Percentiles rank a stretch among this genome's conserved stretches.
Evolutionary conservation across 306 rosid species (phyloP).

Genomic region (Heteromeles arbutifolia): DNA sequence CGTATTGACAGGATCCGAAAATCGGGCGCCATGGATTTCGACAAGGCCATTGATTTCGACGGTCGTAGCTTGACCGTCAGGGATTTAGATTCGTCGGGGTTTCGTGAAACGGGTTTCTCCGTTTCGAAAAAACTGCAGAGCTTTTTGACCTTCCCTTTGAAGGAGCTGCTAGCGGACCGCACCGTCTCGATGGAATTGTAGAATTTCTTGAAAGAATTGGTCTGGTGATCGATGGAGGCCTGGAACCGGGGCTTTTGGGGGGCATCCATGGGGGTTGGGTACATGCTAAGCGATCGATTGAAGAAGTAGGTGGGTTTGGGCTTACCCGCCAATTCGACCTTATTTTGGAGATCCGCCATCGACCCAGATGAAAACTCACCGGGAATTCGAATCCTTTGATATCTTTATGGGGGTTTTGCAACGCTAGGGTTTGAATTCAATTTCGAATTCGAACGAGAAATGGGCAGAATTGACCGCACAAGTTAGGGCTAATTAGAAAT

Average conservation of each 20-base stretch:
- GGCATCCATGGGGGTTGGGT: conserved; percentile 22
- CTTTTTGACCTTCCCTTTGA: conserved; percentile 80
- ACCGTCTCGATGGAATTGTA: conserved; percentile 54
- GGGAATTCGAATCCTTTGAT: background rate
- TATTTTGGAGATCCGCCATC: conserved; percentile 44
- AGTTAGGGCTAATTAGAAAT: background rate
- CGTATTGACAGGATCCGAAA: conserved; percentile 31
- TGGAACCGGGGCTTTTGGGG: conserved; percentile 32
- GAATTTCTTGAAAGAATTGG: conserved; percentile 42
- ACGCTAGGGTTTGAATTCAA: background rate
- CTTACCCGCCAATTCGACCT: conserved; percentile 29
- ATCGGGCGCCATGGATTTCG: conserved; percentile 39
- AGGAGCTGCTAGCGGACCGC: conserved; percentile 46
- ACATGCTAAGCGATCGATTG: conserved; percentile 60
- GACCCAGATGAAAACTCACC: conserved; percentile 11
- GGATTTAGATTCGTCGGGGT: conserved; percentile 23
- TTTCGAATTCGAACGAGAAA: background rate
- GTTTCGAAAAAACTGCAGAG: conserved; percentile 62
- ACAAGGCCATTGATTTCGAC: conserved; percentile 32
- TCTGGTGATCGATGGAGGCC: conserved; percentile 45
- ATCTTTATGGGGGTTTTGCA: background rate
- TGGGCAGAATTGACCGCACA: background rate
- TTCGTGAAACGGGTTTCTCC: conserved; percentile 14
- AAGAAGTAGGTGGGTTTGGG: conserved; percentile 54
- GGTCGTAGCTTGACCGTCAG: conserved; percentile 25